Evolutionary conservation across 2,329 filamentous ascomycete species (phyloP).

Genomic region (Cryphonectria nitschkei): DNA sequence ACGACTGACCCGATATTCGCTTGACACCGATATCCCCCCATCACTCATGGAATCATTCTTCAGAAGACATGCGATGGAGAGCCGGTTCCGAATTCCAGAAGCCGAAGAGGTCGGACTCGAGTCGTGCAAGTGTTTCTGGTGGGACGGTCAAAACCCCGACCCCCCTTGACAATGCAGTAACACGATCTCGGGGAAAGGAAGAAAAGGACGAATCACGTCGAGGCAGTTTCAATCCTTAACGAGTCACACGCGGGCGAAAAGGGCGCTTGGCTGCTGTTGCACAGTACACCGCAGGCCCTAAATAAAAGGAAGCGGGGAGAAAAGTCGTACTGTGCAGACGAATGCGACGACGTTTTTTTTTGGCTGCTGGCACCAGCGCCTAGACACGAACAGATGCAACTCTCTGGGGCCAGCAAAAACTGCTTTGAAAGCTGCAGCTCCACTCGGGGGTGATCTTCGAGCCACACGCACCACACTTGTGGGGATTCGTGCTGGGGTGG

Average conservation of each 20-base stretch:
- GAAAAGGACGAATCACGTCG: conserved; percentile 16
- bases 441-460: conserved; percentile 8
- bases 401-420: neutral
- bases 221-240: conserved; percentile 4
- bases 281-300: neutral
- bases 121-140: neutral
- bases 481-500: neutral
- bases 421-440: neutral
- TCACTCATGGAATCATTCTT: neutral
- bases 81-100: neutral
- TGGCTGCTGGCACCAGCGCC: neutral
- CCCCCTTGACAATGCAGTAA: neutral
- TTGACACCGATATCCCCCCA: no score
- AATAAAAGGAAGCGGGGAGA: neutral
- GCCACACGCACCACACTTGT: neutral
- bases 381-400: neutral
- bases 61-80: neutral
- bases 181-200: conserved; percentile 16
- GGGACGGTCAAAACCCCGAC: neutral
- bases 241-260: conserved; percentile 15
- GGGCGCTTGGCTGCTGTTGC: neutral
- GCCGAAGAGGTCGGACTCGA: neutral
- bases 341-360: neutral
- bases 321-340: neutral
- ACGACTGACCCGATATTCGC: neutral